These are phyloP conservation scores for Vitellaria paradoxa DNA, from an alignment of 179 eudicot genomes.

Conservation along the genomic window DNA sequence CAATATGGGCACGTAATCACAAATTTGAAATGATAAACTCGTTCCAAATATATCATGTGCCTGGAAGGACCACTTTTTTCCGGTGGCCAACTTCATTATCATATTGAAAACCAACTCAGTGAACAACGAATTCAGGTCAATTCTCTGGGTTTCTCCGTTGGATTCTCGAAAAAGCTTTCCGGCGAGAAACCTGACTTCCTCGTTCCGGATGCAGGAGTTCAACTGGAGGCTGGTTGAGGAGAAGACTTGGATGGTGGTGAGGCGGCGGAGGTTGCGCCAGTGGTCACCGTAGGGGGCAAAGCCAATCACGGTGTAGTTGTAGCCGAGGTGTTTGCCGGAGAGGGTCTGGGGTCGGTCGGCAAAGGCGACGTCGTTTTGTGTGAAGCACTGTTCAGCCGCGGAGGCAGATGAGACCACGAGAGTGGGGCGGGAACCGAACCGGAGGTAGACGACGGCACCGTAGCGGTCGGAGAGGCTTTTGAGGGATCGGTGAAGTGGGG, in stretches of 20 bases:
- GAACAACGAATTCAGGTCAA: neutral
- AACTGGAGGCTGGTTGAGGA: constrained; percentile 12
- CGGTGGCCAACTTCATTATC: neutral
- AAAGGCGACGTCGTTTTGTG: constrained; percentile 18
- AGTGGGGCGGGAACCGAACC: constrained; percentile 14
- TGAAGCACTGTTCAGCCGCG: constrained; percentile 16
- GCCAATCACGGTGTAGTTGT: constrained; percentile 22
- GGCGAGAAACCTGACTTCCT: constrained; percentile 1
- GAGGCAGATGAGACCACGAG: constrained; percentile 24
- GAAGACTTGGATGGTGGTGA: constrained; percentile 10
- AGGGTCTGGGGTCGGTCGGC: constrained; percentile 20
- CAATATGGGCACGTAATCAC: constrained; percentile 19
- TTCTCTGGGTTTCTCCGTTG: neutral
- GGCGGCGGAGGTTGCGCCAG: constrained; percentile 30
- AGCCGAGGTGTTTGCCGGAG: constrained; percentile 12
- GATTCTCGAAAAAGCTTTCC: neutral
- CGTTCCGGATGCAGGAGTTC: neutral
- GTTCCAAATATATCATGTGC: neutral
- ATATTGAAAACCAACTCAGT: neutral
- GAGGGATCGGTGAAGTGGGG: constrained; percentile 14
- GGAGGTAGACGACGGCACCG: constrained; percentile 19
- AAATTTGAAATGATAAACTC: neutral
- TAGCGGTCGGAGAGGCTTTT: constrained; percentile 13
- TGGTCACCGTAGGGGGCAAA: constrained; percentile 21
- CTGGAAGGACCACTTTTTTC: neutral